Percentiles rank a stretch among this genome's conserved stretches.
Evolutionary conservation across 331 rosid species (phyloP).

Genomic region (Erythrophleum ivorense): DNA sequence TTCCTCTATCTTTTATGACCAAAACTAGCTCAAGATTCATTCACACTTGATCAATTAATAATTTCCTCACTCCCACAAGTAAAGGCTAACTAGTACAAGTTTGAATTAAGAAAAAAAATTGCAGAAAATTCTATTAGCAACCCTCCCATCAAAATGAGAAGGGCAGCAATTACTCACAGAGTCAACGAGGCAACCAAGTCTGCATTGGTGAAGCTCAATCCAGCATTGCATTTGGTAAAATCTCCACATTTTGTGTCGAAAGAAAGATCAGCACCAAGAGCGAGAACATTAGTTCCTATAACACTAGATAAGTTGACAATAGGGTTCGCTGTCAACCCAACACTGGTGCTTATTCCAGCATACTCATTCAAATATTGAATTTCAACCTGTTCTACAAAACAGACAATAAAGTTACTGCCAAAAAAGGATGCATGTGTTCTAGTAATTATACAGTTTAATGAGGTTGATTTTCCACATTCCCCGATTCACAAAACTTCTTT

Average conservation of each 20-base stretch:
- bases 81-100: constrained; percentile 14
- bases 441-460: neutral
- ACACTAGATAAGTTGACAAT: constrained; percentile 83
- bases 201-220: constrained; percentile 64
- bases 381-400: constrained; percentile 63
- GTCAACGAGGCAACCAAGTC: constrained; percentile 78
- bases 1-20: neutral
- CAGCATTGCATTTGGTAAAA: constrained; percentile 72
- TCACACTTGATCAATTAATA: neutral
- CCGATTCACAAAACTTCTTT: neutral
- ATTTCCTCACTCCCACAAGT: neutral
- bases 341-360: constrained; percentile 77
- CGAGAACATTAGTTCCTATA: constrained; percentile 64
- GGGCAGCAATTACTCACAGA: constrained; percentile 55
- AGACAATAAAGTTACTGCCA: neutral
- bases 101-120: neutral
- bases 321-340: constrained; percentile 90
- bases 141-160: neutral
- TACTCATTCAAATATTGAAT: constrained; percentile 83
- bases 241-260: constrained; percentile 74
- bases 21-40: constrained; percentile 9
- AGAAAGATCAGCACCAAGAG: constrained; percentile 80
- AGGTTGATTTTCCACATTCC: constrained; percentile 22
- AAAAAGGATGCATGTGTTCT: neutral
- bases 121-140: neutral